Evolutionary conservation across 345 rosid species (phyloP), one percentile per base, ranked within the genome.

Genomic region (Dimocarpus longan): DNA sequence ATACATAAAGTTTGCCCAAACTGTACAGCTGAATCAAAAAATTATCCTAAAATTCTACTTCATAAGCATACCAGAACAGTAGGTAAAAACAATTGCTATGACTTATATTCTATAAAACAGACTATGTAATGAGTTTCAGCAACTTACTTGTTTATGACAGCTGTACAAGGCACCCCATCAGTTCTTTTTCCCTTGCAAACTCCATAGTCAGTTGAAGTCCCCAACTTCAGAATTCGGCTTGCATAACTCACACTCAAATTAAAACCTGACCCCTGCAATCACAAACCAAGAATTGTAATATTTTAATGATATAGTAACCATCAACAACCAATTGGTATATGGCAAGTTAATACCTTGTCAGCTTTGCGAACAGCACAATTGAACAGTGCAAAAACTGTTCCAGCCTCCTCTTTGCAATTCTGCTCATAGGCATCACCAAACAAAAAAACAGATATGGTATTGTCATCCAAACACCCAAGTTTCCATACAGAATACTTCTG

Each of bases 201-300:
- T 79, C 97, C 97, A 87, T 91, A 91, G 83, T 94, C 99, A 76
- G 81, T 90, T 0, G 98, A 94, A 56, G 88, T 83, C 66, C 99
- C 97, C 52, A 96, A 89, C 79, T 91, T 96, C 9, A 94, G 57
- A 67, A 94, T 84, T 84, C 94, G 97, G 76, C 82, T 87, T 46
- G 92, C 78, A 10, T 94, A 88, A 82, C 74, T 84, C 56, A 87
- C 86, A 79, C 93, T 96, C 86, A 94, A 84, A 63, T 97, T 91
- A 84, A 91, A 91, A 26, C 91, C 94, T 54, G 80, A 43, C 24
- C 93, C 97, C 97, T 93, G 85, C 59, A 80, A 85, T 66, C 78
- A 50, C 71, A 74, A 54, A 42, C 22, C 64, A 50, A 78, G 78
- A 15, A 6, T 56, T 48, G 54, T 42, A 74, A 76, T 37, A 18